Evolutionary conservation across 2,329 filamentous ascomycete species (phyloP).

Genomic region (Anisogramma anomala): DNA sequence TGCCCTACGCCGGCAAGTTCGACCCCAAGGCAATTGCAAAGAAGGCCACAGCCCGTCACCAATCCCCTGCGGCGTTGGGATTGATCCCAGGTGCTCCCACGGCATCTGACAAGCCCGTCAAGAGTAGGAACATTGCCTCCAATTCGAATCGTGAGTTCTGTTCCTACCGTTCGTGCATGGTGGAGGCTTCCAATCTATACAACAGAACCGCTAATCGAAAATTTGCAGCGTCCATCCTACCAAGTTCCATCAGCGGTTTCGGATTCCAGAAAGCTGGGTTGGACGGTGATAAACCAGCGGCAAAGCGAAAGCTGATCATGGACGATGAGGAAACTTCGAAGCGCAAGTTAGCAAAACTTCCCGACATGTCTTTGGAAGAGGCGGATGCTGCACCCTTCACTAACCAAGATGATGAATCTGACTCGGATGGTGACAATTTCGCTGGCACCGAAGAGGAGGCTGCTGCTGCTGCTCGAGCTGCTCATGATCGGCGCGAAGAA

Average conservation of each 20-base stretch:
- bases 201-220: neutral
- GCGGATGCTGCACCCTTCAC: slow-evolving; percentile 48
- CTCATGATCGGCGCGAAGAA: slow-evolving; percentile 73
- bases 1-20: slow-evolving; percentile 65
- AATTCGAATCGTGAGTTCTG: neutral
- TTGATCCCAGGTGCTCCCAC: slow-evolving; percentile 30
- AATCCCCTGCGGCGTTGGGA: slow-evolving; percentile 43
- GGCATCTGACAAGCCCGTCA: slow-evolving; percentile 16
- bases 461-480: slow-evolving; percentile 71
- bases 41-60: slow-evolving; percentile 53
- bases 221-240: slow-evolving; percentile 38
- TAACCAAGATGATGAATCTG: slow-evolving; percentile 47
- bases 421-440: slow-evolving; percentile 65
- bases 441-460: slow-evolving; percentile 78
- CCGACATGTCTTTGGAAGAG: slow-evolving; percentile 58
- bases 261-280: slow-evolving; percentile 60
- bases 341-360: slow-evolving; percentile 84
- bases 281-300: slow-evolving; percentile 54
- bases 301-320: slow-evolving; percentile 68
- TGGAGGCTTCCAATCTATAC: too few relatives aligned
- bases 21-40: slow-evolving; percentile 79
- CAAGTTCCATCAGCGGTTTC: slow-evolving; percentile 65
- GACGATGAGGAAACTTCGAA: slow-evolving; percentile 79
- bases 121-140: slow-evolving; percentile 17
- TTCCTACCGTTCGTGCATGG: neutral